Conservation (phyloP, 2,329 filamentous ascomycete species). For the Aspergillus latus region DNA sequence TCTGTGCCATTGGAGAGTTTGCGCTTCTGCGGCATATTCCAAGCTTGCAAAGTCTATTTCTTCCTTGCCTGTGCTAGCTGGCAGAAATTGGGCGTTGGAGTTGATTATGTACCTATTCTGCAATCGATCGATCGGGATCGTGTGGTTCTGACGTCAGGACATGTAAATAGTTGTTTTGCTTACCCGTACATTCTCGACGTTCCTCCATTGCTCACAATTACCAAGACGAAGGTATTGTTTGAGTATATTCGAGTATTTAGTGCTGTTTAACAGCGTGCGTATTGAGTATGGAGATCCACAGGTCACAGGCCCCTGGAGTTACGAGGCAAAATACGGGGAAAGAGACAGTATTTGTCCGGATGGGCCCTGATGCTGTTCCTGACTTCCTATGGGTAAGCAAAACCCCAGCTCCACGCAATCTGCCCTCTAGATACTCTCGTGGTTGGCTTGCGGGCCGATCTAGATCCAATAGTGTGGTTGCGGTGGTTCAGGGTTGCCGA, state of each 20-base stretch:
- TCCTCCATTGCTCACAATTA: not conserved
- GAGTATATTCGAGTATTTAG: not conserved
- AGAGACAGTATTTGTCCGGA: not conserved
- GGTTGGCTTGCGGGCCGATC: not conserved
- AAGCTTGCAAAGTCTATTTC: not conserved
- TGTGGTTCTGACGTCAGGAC: constrained; percentile 1
- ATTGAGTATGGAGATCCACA: not conserved
- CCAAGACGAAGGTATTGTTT: not conserved
- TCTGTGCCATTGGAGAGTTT: constrained; percentile 7
- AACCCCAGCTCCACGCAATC: not conserved
- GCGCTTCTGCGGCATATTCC: not conserved
- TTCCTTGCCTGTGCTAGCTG: not conserved
- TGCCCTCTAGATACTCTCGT: not conserved
- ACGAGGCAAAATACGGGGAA: not conserved
- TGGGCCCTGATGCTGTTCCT: not conserved
- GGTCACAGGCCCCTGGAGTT: not conserved
- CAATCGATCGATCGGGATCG: constrained; percentile 6
- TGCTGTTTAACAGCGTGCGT: not conserved
- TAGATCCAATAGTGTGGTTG: not conserved
- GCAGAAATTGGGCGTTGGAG: not conserved
- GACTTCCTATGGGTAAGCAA: not conserved
- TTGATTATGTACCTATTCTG: not conserved
- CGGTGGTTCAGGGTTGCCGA: not conserved
- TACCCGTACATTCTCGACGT: not conserved
- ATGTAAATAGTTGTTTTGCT: not conserved